Evolutionary conservation across 805 yeast genomes (phyloP).

Genomic region (Yarrowia sp.): DNA sequence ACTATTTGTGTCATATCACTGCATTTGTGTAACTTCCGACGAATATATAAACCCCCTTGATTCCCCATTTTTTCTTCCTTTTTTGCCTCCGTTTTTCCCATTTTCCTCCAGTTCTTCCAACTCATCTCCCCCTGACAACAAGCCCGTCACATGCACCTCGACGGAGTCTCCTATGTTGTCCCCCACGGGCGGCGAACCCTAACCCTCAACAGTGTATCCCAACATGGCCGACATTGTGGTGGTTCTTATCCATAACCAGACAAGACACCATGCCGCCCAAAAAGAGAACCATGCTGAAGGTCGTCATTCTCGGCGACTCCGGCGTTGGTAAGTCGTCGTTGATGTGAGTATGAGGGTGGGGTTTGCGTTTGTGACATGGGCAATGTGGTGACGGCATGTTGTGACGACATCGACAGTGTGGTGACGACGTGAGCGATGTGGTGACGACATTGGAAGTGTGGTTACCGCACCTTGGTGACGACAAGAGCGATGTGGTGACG

Average conservation of each 20-base stretch:
- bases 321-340: conserved; percentile 97
- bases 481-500: too few relatives aligned
- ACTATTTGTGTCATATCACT: too few relatives aligned
- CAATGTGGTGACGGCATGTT: too few relatives aligned
- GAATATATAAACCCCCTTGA: neutral
- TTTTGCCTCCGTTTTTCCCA: neutral
- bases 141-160: conserved; percentile 21
- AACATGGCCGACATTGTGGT: conserved; percentile 13
- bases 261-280: conserved; percentile 40
- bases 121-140: conserved; percentile 8
- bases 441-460: too few relatives aligned
- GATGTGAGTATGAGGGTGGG: conserved; percentile 55
- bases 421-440: too few relatives aligned
- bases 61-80: neutral
- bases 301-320: conserved; percentile 93
- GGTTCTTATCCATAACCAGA: neutral
- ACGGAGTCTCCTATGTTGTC: conserved; percentile 10
- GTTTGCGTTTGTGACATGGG: too few relatives aligned
- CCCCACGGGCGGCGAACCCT: conserved; percentile 18
- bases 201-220: conserved; percentile 23
- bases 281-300: conserved; percentile 60
- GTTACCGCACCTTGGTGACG: too few relatives aligned
- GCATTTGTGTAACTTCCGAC: too few relatives aligned
- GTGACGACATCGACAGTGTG: too few relatives aligned
- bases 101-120: neutral